Conservation (phyloP, 192 early-diverging fungal genomes). For the Linnemannia elongata region DNA sequence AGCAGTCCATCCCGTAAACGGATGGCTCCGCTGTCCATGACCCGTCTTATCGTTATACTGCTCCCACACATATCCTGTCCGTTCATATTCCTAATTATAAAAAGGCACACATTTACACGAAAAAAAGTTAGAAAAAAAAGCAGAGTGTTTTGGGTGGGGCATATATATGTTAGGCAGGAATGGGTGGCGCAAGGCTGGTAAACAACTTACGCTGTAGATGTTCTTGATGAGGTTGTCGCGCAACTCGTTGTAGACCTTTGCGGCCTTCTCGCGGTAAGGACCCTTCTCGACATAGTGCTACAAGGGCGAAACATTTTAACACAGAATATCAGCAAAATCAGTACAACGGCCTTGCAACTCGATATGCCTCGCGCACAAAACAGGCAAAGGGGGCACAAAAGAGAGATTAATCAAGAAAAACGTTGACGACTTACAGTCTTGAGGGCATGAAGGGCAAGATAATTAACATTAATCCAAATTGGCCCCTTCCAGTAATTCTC, state of each 20-base stretch:
- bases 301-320: conserved; percentile 43
- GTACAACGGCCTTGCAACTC: neutral
- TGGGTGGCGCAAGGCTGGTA: neutral
- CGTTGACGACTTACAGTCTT: conserved; percentile 63
- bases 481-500: conserved; percentile 98
- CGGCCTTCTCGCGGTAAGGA: conserved; percentile 76
- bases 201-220: conserved; percentile 71
- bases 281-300: conserved; percentile 59
- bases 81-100: conserved; percentile 70
- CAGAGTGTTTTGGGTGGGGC: too few relatives aligned
- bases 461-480: conserved; percentile 95
- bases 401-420: neutral
- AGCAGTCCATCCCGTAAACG: conserved; percentile 96
- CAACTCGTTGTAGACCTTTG: conserved; percentile 80
- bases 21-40: conserved; percentile 85
- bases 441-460: conserved; percentile 81
- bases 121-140: too few relatives aligned
- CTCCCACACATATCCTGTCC: conserved; percentile 92
- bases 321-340: neutral
- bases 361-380: too few relatives aligned
- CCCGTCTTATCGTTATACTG: conserved; percentile 88
- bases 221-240: conserved; percentile 83
- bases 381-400: neutral
- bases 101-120: too few relatives aligned
- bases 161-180: too few relatives aligned